Evolutionary conservation across 192 early-diverging fungal species (phyloP).

Genomic region (Dimargaris cristalligena): DNA sequence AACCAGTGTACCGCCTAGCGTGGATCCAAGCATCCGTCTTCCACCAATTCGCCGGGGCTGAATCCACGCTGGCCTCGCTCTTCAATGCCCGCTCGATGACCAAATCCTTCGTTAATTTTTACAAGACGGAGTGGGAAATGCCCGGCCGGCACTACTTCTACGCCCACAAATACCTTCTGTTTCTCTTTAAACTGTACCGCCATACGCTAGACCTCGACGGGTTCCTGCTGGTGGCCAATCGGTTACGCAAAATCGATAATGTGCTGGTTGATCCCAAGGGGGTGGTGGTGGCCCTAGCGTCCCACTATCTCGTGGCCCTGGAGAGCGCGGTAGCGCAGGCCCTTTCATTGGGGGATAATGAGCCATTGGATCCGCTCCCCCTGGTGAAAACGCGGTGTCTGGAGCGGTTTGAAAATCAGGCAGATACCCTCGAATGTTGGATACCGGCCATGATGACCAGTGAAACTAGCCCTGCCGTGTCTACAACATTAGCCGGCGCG

Average conservation of each 20-base stretch:
- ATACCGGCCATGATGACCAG: not conserved
- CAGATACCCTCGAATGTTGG: not conserved
- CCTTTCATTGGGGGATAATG: not conserved
- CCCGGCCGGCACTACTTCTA: constrained; percentile 9
- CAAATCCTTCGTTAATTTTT: constrained; percentile 6
- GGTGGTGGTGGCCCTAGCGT: not conserved
- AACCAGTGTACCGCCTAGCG: constrained; percentile 4
- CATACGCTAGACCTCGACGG: constrained; percentile 2
- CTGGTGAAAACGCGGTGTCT: not conserved
- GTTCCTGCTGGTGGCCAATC: not conserved
- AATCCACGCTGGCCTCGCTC: not conserved
- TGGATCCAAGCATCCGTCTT: not conserved
- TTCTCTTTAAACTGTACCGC: not conserved
- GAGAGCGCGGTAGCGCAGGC: not conserved
- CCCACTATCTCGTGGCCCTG: not conserved
- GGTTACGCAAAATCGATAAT: constrained; percentile 8
- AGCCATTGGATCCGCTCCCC: not conserved
- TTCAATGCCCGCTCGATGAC: constrained; percentile 8
- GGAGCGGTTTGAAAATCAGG: not conserved
- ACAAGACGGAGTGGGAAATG: constrained; percentile 3
- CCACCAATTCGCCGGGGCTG: not conserved
- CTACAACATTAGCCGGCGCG: not conserved
- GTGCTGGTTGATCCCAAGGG: not conserved
- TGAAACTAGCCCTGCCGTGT: not conserved
- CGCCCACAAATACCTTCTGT: constrained; percentile 5